phyloP scores from a whole-genome alignment of 805 yeast genomes.

The Candida gorgasii region DNA sequence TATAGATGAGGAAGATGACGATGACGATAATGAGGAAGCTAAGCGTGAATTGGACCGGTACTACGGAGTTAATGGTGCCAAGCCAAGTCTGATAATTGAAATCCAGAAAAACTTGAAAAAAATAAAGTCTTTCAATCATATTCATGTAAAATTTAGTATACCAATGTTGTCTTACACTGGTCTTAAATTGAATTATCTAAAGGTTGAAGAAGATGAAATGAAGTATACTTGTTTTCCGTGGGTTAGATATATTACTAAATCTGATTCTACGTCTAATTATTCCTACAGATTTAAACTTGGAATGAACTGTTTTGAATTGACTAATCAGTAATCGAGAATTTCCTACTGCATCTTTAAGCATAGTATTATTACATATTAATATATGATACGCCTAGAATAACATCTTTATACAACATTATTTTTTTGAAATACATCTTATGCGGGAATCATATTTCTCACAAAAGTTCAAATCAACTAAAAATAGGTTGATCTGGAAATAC shows the following conservation, averaged over 20 bases:
- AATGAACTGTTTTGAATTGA: constrained; percentile 17
- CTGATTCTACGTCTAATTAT: constrained; percentile 12
- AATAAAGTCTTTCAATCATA: constrained; percentile 21
- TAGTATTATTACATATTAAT: too few relatives aligned
- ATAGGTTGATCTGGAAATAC: too few relatives aligned
- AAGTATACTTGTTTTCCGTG: constrained; percentile 75
- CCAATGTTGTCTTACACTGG: constrained; percentile 64
- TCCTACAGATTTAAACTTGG: constrained; percentile 27
- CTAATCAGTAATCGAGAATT: too few relatives aligned
- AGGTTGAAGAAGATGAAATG: constrained; percentile 62
- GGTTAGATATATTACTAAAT: constrained; percentile 47
- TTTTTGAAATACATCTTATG: too few relatives aligned
- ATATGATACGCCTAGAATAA: too few relatives aligned
- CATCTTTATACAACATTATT: too few relatives aligned
- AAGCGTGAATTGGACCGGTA: constrained; percentile 31
- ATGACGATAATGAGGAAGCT: constrained; percentile 27
- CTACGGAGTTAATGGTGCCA: constrained; percentile 38
- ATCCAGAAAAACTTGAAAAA: constrained; percentile 16
- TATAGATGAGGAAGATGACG: constrained; percentile 5
- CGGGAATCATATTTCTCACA: too few relatives aligned
- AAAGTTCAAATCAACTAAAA: too few relatives aligned
- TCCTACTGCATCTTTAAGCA: too few relatives aligned
- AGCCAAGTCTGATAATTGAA: constrained; percentile 27
- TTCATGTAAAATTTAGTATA: constrained; percentile 31
- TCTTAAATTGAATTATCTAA: constrained; percentile 62